Percentiles rank a stretch among this genome's conserved stretches.
Conservation (phyloP, 2,329 filamentous ascomycete genomes). For the Sclerotiophoma versabilis region DNA sequence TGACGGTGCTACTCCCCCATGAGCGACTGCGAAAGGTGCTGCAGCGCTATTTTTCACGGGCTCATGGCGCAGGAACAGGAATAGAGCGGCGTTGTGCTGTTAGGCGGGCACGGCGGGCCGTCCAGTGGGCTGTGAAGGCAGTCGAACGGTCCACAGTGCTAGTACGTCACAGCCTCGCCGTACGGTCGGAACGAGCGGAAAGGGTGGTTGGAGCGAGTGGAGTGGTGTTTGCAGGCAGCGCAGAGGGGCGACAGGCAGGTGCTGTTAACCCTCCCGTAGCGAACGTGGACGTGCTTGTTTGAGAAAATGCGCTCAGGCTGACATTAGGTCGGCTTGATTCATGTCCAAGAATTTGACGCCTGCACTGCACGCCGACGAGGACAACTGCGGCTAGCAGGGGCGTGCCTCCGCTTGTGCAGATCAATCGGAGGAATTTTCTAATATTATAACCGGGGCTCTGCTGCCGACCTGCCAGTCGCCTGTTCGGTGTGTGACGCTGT, state of each 20-base stretch:
- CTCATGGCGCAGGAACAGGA: constrained; percentile 29
- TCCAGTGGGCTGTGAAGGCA: constrained; percentile 22
- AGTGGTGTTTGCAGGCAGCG: constrained; percentile 14
- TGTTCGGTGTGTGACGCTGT: constrained; percentile 7
- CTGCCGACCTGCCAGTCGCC: constrained; percentile 14
- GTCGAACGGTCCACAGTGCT: constrained; percentile 19
- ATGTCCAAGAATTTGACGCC: constrained; percentile 18
- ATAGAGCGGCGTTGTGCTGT: constrained; percentile 21
- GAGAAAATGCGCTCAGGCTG: constrained; percentile 22
- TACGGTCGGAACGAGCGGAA: constrained; percentile 23
- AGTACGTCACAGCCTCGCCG: constrained; percentile 34
- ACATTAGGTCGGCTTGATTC: constrained; percentile 12
- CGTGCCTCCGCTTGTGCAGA: constrained; percentile 33
- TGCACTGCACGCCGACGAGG: constrained; percentile 24
- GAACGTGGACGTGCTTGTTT: constrained; percentile 26
- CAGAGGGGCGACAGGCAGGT: constrained; percentile 9
- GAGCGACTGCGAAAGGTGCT: constrained; percentile 11
- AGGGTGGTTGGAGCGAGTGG: constrained; percentile 11
- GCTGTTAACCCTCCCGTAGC: constrained; percentile 18
- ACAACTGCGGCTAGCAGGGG: constrained; percentile 36
- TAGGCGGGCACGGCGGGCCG: constrained; percentile 24
- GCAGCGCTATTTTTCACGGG: constrained; percentile 19
- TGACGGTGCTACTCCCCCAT: constrained; percentile 11
- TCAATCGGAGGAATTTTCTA: constrained; percentile 34
- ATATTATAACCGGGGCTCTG: constrained; percentile 15